Evolutionary conservation across 495 filamentous ascomycete genomes (phyloP), one percentile per base, ranked within the genome.

Genomic region (Friedmanniomyces endolithicus): DNA sequence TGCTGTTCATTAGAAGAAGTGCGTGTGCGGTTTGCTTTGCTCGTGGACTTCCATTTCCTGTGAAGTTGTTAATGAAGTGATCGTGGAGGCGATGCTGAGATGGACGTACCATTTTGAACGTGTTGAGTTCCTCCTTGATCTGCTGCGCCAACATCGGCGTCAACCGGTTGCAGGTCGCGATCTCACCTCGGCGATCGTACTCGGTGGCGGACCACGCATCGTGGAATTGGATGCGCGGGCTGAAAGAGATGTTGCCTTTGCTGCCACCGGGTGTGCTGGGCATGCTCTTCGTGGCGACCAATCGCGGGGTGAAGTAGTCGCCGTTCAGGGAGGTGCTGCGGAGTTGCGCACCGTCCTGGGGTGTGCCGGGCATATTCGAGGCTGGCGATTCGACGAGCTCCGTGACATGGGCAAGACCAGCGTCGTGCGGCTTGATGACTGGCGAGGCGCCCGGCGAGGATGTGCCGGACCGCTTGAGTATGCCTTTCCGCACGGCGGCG

Each of bases 1-100:
- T 35, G 33, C 33, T 35, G 33, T 35, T 66, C 60, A 58, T 72
- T 67, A 99, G 74, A 99, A 95, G 79, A 97, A 99, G 78, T 99
- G 92, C 63, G 92, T 99, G 76, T 97, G 95, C 61, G 95, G 86
- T 71, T 97, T 97, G 52, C 94, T 97, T 68, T 84, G 85, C 72
- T 95, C 89, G 67, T 99, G 92, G 66, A 99, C 92, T 75, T 97
- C 92, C 92, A 99, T 99, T 72, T 99, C 92, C 94, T 98, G 59
- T 23, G 20, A n/a, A 31, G 14, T 17, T 6, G 48, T 64, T 64
- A 67, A 63, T 52, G 0, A 47, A 14, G 19, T 33, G 27, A 8
- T 20, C 6, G 50, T 27, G 34, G 27, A 11, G n/a, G 20, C 25
- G 27, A 20, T 9, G 31, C 19, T 22, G n/a, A 45, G 52, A 34